Conservation (phyloP, 371 early-diverging fungal genomes). For the Actinomucor elegans region DNA sequence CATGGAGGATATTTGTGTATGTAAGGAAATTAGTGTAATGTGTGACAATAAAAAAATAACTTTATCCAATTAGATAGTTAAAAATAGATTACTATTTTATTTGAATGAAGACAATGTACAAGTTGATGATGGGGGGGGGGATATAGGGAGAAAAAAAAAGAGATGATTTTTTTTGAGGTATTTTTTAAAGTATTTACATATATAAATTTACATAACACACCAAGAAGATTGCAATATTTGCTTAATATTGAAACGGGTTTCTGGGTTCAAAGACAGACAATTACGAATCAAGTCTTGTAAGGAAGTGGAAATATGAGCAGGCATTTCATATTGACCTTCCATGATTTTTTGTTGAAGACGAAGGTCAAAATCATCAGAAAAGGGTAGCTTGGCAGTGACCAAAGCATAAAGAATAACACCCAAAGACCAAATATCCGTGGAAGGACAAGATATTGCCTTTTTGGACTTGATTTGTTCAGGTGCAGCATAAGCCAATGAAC, state of each 20-base stretch:
- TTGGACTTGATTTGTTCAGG: slow-evolving; percentile 65
- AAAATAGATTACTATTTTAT: too few relatives aligned
- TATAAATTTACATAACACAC: slow-evolving; percentile 12
- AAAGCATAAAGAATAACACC: slow-evolving; percentile 76
- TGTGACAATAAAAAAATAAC: too few relatives aligned
- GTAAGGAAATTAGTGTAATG: slow-evolving; percentile 30
- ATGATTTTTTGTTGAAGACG: slow-evolving; percentile 66
- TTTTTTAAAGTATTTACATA: slow-evolving; percentile 13
- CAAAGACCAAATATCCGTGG: slow-evolving; percentile 80
- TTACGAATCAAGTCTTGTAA: slow-evolving; percentile 12
- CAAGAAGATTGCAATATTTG: slow-evolving; percentile 22
- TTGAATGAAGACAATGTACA: slow-evolving; percentile 38
- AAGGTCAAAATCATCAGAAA: slow-evolving; percentile 71
- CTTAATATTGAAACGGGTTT: slow-evolving; percentile 12
- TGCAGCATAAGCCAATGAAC: slow-evolving; percentile 73
- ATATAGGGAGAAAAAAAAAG: background rate
- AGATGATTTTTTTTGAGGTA: background rate
- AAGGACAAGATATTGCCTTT: slow-evolving; percentile 43
- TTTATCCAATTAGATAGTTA: too few relatives aligned
- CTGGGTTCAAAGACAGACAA: slow-evolving; percentile 21
- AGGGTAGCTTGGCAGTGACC: slow-evolving; percentile 68
- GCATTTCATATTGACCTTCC: slow-evolving; percentile 44
- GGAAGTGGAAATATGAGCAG: slow-evolving; percentile 14
- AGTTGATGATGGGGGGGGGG: slow-evolving; percentile 34
- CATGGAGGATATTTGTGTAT: slow-evolving; percentile 70